A percentile compares a stretch with the other conserved stretches of the same genome.
Evolutionary conservation across 345 rosid species (phyloP).

Genomic region (Acer saccharum): DNA sequence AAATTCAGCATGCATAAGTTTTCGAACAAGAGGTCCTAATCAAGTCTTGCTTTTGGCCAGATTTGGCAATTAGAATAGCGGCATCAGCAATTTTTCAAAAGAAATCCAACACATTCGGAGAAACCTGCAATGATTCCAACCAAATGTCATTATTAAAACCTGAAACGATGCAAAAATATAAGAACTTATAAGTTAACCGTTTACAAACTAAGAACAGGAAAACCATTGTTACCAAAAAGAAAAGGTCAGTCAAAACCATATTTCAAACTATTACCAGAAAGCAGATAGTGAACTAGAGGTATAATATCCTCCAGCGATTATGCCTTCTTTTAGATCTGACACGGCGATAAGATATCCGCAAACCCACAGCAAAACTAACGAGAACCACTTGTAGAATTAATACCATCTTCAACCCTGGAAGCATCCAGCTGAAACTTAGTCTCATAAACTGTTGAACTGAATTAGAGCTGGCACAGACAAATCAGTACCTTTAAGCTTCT

Average conservation of each 20-base stretch:
- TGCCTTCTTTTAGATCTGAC: conserved; percentile 45
- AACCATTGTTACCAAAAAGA: background rate
- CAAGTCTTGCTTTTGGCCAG: background rate
- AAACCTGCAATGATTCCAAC: conserved; percentile 2
- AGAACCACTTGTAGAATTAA: conserved; percentile 42
- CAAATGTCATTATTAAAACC: background rate
- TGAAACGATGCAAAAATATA: background rate
- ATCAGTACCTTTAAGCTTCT: conserved; percentile 42
- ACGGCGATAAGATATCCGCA: conserved; percentile 22
- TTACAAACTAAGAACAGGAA: background rate
- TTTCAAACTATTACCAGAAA: conserved; percentile 16
- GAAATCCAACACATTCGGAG: background rate
- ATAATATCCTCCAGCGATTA: conserved; percentile 12
- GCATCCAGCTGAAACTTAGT: conserved; percentile 23
- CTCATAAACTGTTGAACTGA: conserved; percentile 2
- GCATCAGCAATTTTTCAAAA: background rate
- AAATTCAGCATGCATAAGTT: background rate
- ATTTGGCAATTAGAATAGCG: background rate
- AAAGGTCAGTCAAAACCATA: background rate
- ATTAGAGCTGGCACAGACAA: background rate
- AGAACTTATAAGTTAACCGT: background rate
- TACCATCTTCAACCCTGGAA: conserved; percentile 65
- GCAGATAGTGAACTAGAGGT: background rate
- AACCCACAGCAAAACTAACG: conserved; percentile 32
- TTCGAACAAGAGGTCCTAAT: background rate